Conservation (phyloP, 163 green algal genomes). For the Chloromonas sp. region DNA sequence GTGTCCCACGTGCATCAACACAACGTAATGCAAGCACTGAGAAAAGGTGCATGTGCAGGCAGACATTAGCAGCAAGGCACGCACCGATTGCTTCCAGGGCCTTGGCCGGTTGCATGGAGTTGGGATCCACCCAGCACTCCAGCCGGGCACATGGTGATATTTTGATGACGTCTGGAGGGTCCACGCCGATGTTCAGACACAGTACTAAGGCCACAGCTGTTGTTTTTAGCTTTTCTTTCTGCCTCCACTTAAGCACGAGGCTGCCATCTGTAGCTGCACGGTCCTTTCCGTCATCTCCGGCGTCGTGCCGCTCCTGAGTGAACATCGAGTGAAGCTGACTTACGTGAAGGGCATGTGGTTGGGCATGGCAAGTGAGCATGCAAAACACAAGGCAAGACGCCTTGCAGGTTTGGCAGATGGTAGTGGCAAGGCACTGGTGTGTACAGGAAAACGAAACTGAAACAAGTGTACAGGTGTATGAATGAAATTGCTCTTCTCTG, state of each 20-base stretch:
- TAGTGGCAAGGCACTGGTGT: too few species aligned
- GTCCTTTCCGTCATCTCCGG: background rate
- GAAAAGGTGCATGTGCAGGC: background rate
- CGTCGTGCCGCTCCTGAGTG: background rate
- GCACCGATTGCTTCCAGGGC: conserved; percentile 91
- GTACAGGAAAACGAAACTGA: too few species aligned
- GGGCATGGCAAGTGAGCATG: too few species aligned
- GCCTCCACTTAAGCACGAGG: conserved; percentile 62
- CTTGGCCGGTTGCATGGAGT: conserved; percentile 88
- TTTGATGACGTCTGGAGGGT: conserved; percentile 96
- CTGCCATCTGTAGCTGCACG: too few species aligned
- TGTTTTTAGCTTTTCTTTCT: conserved; percentile 92
- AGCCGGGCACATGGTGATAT: conserved; percentile 92
- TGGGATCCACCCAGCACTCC: conserved; percentile 93
- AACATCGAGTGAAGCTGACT: too few species aligned
- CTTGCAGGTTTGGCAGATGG: too few species aligned
- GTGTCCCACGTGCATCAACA: background rate
- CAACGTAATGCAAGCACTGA: too few species aligned
- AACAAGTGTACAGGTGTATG: too few species aligned
- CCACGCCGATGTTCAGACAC: conserved; percentile 98
- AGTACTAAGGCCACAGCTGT: conserved; percentile 90
- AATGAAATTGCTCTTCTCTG: too few species aligned
- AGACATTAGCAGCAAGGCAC: background rate
- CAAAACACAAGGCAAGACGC: too few species aligned
- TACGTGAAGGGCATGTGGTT: too few species aligned